These are phyloP conservation scores for Phytophthora megakarya DNA, from an alignment of 352 stramenopile genomes.

Conservation along the genomic window DNA sequence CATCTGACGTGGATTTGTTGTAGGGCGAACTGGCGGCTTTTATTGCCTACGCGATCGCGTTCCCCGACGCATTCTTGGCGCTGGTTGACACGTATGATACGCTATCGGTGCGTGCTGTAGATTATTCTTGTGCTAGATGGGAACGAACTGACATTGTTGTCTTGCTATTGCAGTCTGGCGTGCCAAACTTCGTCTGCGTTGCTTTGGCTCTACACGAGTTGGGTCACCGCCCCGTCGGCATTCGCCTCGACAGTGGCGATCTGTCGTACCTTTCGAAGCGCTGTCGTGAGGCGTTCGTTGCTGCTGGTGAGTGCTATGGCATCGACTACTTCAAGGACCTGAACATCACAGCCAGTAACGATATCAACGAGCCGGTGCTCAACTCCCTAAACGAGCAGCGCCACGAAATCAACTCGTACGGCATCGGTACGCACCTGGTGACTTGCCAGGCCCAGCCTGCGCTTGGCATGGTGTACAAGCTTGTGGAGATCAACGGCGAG, in stretches of 20 bases:
- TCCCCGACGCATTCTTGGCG: constrained; percentile 96
- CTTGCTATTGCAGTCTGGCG: constrained; percentile 73
- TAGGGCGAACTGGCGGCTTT: constrained; percentile 98
- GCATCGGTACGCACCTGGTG: constrained; percentile 95
- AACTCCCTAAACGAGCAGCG: constrained; percentile 94
- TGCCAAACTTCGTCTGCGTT: constrained; percentile 98
- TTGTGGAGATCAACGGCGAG: constrained; percentile 96
- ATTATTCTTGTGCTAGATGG: background rate
- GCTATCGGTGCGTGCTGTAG: constrained; percentile 67
- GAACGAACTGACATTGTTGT: constrained; percentile 19
- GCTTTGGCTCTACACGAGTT: constrained; percentile 93
- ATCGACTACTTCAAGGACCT: constrained; percentile 83
- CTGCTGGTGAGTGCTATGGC: constrained; percentile 52
- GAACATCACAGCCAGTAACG: constrained; percentile 98
- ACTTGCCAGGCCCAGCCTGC: constrained; percentile 99
- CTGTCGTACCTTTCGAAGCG: constrained; percentile 95
- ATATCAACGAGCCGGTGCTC: constrained; percentile 98
- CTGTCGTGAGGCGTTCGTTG: constrained; percentile 71
- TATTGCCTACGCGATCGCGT: constrained; percentile 97
- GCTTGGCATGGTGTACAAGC: constrained; percentile 99
- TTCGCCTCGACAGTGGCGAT: constrained; percentile 98
- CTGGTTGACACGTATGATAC: constrained; percentile 99
- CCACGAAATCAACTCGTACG: constrained; percentile 96
- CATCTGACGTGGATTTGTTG: background rate
- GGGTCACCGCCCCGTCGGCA: constrained; percentile 90